Conservation (phyloP, 2,329 filamentous ascomycete genomes). For the Xylaria sp. region DNA sequence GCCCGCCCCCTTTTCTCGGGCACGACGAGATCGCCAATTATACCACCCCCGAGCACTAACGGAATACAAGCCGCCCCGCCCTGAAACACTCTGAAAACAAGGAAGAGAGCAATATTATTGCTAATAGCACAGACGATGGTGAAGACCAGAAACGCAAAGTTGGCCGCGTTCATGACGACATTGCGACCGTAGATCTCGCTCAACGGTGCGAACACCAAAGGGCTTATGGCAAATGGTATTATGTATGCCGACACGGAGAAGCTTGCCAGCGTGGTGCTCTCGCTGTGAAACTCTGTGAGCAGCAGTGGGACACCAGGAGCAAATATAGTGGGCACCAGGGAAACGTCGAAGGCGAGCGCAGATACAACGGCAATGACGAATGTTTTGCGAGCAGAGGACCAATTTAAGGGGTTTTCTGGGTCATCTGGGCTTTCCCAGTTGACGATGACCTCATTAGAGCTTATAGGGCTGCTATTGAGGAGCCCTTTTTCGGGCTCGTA, state of each 20-base stretch:
- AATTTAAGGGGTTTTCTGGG: slow-evolving; percentile 23
- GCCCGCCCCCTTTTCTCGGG: slow-evolving; percentile 44
- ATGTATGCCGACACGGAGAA: slow-evolving; percentile 30
- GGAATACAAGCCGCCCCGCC: slow-evolving; percentile 39
- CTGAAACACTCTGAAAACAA: slow-evolving; percentile 40
- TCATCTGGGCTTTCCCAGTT: slow-evolving; percentile 23
- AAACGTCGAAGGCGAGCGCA: slow-evolving; percentile 21
- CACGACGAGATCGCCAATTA: slow-evolving; percentile 46
- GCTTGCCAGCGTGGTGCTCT: slow-evolving; percentile 20
- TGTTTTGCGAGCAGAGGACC: slow-evolving; percentile 17
- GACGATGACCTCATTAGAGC: slow-evolving; percentile 19
- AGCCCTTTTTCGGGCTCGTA: slow-evolving; percentile 13
- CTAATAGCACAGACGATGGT: slow-evolving; percentile 28
- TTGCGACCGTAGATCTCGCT: slow-evolving; percentile 33
- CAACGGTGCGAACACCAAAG: slow-evolving; percentile 26
- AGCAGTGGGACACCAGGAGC: slow-evolving; percentile 29
- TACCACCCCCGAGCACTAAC: slow-evolving; percentile 46
- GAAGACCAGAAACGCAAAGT: slow-evolving; percentile 28
- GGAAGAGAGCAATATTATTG: slow-evolving; percentile 24
- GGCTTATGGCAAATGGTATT: slow-evolving; percentile 27
- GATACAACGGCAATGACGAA: slow-evolving; percentile 22
- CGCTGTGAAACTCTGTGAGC: slow-evolving; percentile 26
- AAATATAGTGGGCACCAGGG: slow-evolving; percentile 31
- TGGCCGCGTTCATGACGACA: slow-evolving; percentile 26
- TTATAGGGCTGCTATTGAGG: neutral